phyloP scores from a whole-genome alignment of 345 rosid genomes.

The Eucalyptus marginata region DNA sequence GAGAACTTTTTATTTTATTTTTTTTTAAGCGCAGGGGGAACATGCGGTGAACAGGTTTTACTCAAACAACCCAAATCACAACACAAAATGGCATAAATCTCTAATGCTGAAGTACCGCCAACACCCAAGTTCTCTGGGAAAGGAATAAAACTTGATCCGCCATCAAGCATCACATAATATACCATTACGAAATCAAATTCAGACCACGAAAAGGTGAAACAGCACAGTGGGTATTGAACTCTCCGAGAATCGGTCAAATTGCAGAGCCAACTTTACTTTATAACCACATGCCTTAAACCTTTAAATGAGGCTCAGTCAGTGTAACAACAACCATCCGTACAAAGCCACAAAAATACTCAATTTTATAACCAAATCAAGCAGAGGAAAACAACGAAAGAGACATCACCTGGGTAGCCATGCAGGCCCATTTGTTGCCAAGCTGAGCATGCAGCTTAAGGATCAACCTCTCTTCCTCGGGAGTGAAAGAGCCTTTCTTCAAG shows the following conservation, averaged over 20 bases:
- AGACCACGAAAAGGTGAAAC: not conserved
- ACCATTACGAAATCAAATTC: not conserved
- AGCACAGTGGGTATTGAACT: not conserved
- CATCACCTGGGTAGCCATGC: conserved; percentile 11
- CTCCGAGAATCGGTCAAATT: not conserved
- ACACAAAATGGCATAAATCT: not conserved
- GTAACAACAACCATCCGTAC: not conserved
- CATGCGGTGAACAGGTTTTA: not conserved
- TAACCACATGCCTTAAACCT: not conserved
- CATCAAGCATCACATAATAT: not conserved
- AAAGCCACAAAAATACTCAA: not conserved
- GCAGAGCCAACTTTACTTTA: not conserved
- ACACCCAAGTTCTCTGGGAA: not conserved
- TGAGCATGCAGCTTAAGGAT: conserved; percentile 11
- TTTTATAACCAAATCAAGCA: not conserved
- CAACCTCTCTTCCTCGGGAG: conserved; percentile 6
- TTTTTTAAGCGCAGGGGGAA: not conserved
- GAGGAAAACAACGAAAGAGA: not conserved
- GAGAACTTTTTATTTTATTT: not conserved
- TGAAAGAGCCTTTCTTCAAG: conserved; percentile 11
- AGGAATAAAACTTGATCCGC: not conserved
- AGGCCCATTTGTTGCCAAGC: conserved; percentile 17
- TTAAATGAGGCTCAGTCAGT: not conserved
- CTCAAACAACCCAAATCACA: not conserved
- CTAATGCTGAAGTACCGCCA: not conserved